Conservation (phyloP, 2,329 filamentous ascomycete genomes). For the Penicillium verrucosum region DNA sequence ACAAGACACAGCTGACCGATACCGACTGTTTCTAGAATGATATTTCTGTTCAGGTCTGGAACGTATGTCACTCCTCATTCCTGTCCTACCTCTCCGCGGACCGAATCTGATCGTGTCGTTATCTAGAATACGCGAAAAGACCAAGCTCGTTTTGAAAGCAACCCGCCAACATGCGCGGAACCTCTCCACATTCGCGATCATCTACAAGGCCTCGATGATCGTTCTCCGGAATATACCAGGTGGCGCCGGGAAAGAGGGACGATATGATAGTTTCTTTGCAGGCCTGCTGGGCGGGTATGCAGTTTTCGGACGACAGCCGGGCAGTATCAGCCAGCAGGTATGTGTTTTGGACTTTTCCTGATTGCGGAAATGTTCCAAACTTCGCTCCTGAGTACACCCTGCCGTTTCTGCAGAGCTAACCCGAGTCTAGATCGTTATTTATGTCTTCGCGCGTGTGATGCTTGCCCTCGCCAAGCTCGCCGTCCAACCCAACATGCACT, state of each 20-base stretch:
- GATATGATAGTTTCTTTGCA: slow-evolving; percentile 79
- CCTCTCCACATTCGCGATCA: slow-evolving; percentile 81
- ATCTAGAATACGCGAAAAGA: slow-evolving; percentile 68
- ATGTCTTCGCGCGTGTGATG: slow-evolving; percentile 89
- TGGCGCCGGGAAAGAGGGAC: slow-evolving; percentile 57
- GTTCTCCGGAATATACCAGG: slow-evolving; percentile 60
- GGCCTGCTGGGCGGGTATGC: slow-evolving; percentile 87
- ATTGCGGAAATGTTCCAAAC: too few relatives aligned
- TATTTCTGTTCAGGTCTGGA: slow-evolving; percentile 91
- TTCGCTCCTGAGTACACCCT: too few relatives aligned
- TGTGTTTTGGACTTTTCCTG: not conserved
- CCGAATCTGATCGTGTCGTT: slow-evolving; percentile 12
- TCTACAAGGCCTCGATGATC: slow-evolving; percentile 84
- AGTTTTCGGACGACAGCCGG: slow-evolving; percentile 80
- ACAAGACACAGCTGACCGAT: slow-evolving; percentile 15
- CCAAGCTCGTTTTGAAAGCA: slow-evolving; percentile 72
- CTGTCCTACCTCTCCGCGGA: slow-evolving; percentile 1
- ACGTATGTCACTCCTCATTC: slow-evolving; percentile 55
- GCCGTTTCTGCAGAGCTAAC: slow-evolving; percentile 6
- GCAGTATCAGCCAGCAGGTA: slow-evolving; percentile 74
- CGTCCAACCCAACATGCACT: slow-evolving; percentile 58
- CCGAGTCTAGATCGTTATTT: slow-evolving; percentile 78
- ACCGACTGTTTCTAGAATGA: slow-evolving; percentile 62
- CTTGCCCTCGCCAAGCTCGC: slow-evolving; percentile 80
- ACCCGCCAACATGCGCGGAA: slow-evolving; percentile 89